Percentiles rank a stretch among this genome's conserved stretches.
Evolutionary conservation across 148 eudicot species (phyloP).

Genomic region (Beta vulgaris): DNA sequence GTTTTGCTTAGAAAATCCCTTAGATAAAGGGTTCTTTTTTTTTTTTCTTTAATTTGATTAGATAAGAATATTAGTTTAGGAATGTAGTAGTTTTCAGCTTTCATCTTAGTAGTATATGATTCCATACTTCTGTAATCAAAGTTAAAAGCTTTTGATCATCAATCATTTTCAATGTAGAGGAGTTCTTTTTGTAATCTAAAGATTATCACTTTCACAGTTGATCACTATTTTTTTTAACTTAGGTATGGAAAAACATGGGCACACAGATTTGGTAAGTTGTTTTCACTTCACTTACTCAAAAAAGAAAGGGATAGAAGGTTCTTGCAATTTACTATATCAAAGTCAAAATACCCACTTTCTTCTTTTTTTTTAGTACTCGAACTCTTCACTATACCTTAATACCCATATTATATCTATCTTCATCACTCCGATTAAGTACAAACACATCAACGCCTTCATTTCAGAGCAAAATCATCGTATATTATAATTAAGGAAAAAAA

Average conservation of each 20-base stretch:
- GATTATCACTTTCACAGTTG: conserved; percentile 2
- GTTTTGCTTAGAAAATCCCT: conserved; percentile 18
- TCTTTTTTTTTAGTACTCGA: not conserved
- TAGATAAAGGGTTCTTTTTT: conserved; percentile 3
- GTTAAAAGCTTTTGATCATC: conserved; percentile 26
- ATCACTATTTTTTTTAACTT: not conserved
- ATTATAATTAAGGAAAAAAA: too few species aligned
- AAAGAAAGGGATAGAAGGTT: conserved; percentile 53
- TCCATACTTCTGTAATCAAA: conserved; percentile 30
- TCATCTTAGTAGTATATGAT: conserved; percentile 20
- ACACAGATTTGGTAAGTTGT: conserved; percentile 28
- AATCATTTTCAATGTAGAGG: conserved; percentile 32
- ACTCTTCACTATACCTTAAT: too few species aligned
- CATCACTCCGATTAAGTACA: too few species aligned
- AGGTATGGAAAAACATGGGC: conserved; percentile 11
- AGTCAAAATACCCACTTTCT: conserved; percentile 32
- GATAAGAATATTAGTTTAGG: conserved; percentile 22
- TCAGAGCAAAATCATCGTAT: too few species aligned
- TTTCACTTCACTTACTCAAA: conserved; percentile 24
- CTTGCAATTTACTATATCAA: conserved; percentile 38
- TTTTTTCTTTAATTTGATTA: conserved; percentile 9
- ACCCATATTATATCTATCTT: too few species aligned
- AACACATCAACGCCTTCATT: too few species aligned
- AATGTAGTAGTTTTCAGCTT: conserved; percentile 14
- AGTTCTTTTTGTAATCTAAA: conserved; percentile 24